A percentile compares a stretch with the other conserved stretches of the same genome.
Evolutionary conservation across 2,329 filamentous ascomycete species (phyloP).

Genomic region (Zalaria sp.): DNA sequence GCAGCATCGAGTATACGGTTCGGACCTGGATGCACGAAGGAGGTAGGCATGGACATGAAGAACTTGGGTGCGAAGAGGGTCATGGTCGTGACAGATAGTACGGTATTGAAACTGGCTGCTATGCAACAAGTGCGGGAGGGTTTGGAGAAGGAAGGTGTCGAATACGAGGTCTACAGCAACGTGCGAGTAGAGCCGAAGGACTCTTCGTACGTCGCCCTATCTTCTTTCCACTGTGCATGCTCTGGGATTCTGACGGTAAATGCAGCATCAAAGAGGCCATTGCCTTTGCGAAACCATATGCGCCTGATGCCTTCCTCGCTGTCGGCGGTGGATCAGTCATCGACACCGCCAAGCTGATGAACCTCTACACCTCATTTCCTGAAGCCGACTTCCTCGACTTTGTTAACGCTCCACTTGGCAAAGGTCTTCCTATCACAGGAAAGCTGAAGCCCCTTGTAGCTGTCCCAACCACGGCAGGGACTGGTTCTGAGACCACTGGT

Average conservation of each 20-base stretch:
- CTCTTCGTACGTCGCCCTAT: constrained; percentile 48
- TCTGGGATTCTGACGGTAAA: not conserved
- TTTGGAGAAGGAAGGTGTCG: constrained; percentile 61
- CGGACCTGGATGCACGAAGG: constrained; percentile 80
- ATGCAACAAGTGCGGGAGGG: constrained; percentile 83
- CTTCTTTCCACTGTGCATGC: not conserved
- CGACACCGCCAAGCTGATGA: constrained; percentile 98
- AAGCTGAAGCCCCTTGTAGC: constrained; percentile 65
- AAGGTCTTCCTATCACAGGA: constrained; percentile 60
- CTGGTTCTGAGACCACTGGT: constrained; percentile 86
- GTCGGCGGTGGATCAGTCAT: constrained; percentile 91
- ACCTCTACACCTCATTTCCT: constrained; percentile 80
- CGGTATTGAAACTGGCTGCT: constrained; percentile 66
- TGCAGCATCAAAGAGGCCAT: constrained; percentile 76
- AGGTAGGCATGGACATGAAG: constrained; percentile 94
- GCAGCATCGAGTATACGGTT: constrained; percentile 90
- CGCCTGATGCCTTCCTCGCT: constrained; percentile 79
- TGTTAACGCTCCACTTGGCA: constrained; percentile 87
- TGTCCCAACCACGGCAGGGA: constrained; percentile 74
- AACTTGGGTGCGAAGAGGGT: constrained; percentile 82
- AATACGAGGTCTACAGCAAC: constrained; percentile 67
- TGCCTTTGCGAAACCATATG: constrained; percentile 64
- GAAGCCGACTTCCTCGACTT: constrained; percentile 95
- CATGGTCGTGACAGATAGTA: constrained; percentile 80
- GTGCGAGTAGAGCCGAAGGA: constrained; percentile 89